A percentile compares a stretch with the other conserved stretches of the same genome.
phyloP scores from a whole-genome alignment of 2,329 filamentous ascomycete species.

The Pseudogymnoascus sp. region DNA sequence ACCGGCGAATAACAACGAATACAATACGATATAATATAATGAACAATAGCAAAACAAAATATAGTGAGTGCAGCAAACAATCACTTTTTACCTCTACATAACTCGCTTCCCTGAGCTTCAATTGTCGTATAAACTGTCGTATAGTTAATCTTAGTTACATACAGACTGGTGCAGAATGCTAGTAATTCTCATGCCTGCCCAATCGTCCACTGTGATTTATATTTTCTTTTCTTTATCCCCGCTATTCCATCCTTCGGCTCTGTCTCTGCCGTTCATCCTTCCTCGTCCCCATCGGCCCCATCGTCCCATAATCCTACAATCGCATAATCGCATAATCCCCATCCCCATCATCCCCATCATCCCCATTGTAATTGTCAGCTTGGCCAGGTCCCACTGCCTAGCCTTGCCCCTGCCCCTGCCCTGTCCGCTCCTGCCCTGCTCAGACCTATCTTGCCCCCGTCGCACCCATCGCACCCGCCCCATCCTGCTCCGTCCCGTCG shows the following conservation, averaged over 20 bases:
- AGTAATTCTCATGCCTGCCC: neutral
- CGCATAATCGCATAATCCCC: neutral
- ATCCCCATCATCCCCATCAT: neutral
- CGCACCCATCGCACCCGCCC: neutral
- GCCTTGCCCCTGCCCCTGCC: neutral
- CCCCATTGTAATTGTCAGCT: neutral
- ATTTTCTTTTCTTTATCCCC: neutral
- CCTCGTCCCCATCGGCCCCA: neutral
- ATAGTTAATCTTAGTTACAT: too few species aligned
- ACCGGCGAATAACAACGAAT: neutral
- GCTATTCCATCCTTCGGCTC: neutral
- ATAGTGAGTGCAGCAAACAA: neutral
- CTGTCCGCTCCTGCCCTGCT: neutral
- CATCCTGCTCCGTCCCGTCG: neutral
- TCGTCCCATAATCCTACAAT: neutral
- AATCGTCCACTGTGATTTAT: neutral
- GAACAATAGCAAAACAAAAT: neutral
- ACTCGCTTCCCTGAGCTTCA: neutral
- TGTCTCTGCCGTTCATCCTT: too few species aligned
- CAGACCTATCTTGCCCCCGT: neutral
- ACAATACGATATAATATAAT: neutral
- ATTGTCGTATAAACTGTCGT: neutral
- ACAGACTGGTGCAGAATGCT: neutral
- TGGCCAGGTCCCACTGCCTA: neutral
- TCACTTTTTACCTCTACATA: neutral